phyloP scores from a whole-genome alignment of 768 basidiomycete species.

The Collybia nuda region DNA sequence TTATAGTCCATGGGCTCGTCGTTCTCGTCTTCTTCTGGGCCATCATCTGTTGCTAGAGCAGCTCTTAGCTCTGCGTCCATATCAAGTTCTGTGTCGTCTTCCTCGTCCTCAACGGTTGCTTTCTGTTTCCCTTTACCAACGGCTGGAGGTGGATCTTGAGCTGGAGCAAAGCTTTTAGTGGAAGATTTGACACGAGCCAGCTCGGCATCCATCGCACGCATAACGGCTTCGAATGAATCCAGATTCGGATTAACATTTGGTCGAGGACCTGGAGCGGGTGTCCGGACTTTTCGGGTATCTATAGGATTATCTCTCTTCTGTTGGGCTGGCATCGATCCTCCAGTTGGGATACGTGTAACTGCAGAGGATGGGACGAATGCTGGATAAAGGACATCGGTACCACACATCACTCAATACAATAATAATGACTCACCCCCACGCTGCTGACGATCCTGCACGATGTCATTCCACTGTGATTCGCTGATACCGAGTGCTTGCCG shows the following conservation, averaged over 20 bases:
- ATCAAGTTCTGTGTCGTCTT: slow-evolving; percentile 73
- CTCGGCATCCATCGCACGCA: slow-evolving; percentile 93
- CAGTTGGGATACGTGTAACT: slow-evolving; percentile 14
- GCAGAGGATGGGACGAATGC: slow-evolving; percentile 60
- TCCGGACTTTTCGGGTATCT: neutral
- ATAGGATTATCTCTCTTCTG: neutral
- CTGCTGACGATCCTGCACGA: slow-evolving; percentile 71
- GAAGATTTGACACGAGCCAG: slow-evolving; percentile 47
- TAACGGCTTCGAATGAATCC: slow-evolving; percentile 93
- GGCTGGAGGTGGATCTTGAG: slow-evolving; percentile 6
- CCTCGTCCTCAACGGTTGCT: slow-evolving; percentile 37
- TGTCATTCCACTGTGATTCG: slow-evolving; percentile 88
- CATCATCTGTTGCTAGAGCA: slow-evolving; percentile 49
- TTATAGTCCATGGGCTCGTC: slow-evolving; percentile 75
- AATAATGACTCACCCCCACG: slow-evolving; percentile 70
- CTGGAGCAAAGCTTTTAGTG: slow-evolving; percentile 18
- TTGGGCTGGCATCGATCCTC: slow-evolving; percentile 4
- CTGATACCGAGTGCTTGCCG: slow-evolving; percentile 87
- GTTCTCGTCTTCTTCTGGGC: slow-evolving; percentile 54
- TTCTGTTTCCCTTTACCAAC: slow-evolving; percentile 41
- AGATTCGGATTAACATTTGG: slow-evolving; percentile 65
- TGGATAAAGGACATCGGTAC: slow-evolving; percentile 21
- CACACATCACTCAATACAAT: neutral
- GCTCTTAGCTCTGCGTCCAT: slow-evolving; percentile 88
- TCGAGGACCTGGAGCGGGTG: slow-evolving; percentile 31